Evolutionary conservation across 768 basidiomycete genomes (phyloP).

Genomic region (Trametes sanguinea): DNA sequence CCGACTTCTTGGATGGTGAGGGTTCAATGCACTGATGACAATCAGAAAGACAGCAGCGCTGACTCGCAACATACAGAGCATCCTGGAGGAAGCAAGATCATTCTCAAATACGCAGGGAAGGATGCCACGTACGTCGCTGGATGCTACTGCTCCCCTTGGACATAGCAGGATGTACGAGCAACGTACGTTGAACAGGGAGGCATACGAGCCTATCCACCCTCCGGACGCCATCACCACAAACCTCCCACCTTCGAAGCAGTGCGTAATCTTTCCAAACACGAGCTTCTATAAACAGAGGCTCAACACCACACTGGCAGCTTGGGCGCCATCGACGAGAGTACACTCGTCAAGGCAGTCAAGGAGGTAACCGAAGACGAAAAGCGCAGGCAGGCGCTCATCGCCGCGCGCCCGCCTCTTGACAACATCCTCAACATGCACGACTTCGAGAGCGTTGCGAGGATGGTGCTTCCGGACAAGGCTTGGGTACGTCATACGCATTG

Average conservation of each 20-base stretch:
- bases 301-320: conserved; percentile 38
- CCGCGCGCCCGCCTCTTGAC: conserved; percentile 67
- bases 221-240: conserved; percentile 79
- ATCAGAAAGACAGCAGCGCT: neutral
- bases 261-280: neutral
- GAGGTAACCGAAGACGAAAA: conserved; percentile 72
- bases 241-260: conserved; percentile 78
- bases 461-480: conserved; percentile 80
- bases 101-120: conserved; percentile 57
- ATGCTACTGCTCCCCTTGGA: neutral
- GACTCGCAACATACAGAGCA: conserved; percentile 14
- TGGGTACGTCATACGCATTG: conserved; percentile 48
- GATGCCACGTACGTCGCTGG: conserved; percentile 43
- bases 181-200: conserved; percentile 34
- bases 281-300: neutral
- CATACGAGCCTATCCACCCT: conserved; percentile 91
- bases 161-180: neutral
- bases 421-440: conserved; percentile 92
- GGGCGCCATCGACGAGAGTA: conserved; percentile 70
- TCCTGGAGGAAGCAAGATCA: conserved; percentile 39
- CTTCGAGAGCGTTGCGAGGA: conserved; percentile 91
- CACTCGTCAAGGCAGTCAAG: conserved; percentile 61
- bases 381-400: conserved; percentile 60
- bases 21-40: neutral
- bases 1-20: conserved; percentile 38